phyloP scores from a whole-genome alignment of 2,329 filamentous ascomycete genomes.

The Colletotrichum zoysiae region DNA sequence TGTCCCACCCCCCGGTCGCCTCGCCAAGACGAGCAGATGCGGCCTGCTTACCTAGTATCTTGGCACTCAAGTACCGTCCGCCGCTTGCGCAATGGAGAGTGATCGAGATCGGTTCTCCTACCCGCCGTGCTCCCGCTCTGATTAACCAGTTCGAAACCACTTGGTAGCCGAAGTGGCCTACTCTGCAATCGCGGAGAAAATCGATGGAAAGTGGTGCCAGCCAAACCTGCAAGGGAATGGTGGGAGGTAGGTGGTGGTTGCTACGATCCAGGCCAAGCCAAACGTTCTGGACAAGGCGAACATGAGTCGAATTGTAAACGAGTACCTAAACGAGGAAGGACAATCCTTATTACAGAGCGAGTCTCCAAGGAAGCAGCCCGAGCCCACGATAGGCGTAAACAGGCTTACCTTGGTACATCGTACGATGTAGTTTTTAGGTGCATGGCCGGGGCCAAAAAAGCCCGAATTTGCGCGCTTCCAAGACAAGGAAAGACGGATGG shows the following conservation, averaged over 20 bases:
- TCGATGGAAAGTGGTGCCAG: not conserved
- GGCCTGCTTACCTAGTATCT: not conserved
- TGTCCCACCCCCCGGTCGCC: constrained; percentile 16
- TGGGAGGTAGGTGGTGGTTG: not conserved
- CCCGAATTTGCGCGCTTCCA: constrained; percentile 11
- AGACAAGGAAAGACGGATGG: constrained; percentile 3
- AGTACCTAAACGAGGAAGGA: not conserved
- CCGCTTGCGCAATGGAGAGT: constrained; percentile 24
- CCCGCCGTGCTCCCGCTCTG: not conserved
- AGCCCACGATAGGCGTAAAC: constrained; percentile 20
- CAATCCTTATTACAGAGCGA: constrained; percentile 4
- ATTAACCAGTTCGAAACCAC: not conserved
- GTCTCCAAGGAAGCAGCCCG: constrained; percentile 11
- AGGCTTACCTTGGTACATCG: not conserved
- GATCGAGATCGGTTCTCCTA: constrained; percentile 30
- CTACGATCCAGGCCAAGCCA: not conserved
- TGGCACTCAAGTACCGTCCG: constrained; percentile 27
- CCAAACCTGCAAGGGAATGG: not conserved
- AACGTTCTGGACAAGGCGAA: not conserved
- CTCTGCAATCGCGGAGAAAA: not conserved
- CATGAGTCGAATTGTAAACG: constrained; percentile 1
- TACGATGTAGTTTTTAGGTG: constrained; percentile 6
- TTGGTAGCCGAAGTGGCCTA: not conserved
- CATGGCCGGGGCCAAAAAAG: constrained; percentile 19
- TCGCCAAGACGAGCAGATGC: constrained; percentile 11